Percentiles rank a stretch among this genome's conserved stretches.
These are phyloP conservation scores for Calocybe cyanea DNA, from an alignment of 768 basidiomycete species.

Conservation along the genomic window DNA sequence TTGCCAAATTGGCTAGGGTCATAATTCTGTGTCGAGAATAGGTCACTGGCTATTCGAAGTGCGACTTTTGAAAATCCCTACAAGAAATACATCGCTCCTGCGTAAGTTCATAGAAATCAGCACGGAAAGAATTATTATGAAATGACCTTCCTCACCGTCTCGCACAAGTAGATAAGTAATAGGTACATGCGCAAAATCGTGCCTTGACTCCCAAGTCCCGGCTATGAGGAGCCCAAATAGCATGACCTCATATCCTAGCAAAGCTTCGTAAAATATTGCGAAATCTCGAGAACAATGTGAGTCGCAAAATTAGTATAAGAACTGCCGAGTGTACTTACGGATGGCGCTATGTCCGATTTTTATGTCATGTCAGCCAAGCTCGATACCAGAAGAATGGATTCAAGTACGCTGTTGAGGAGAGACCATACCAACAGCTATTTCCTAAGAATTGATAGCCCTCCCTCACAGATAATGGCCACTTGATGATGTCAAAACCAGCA, in stretches of 20 bases:
- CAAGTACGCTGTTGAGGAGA: constrained; percentile 28
- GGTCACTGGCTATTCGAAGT: neutral
- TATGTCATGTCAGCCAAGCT: neutral
- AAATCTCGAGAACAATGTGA: constrained; percentile 19
- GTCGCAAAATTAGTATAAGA: too few species aligned
- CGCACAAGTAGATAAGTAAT: constrained; percentile 41
- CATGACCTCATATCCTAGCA: constrained; percentile 44
- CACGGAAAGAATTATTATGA: neutral
- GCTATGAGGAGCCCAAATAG: constrained; percentile 44
- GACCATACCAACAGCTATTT: constrained; percentile 32
- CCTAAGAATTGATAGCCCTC: constrained; percentile 19
- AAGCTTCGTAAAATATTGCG: constrained; percentile 45
- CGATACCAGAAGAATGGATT: neutral
- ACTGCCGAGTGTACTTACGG: constrained; percentile 12
- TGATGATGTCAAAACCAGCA: neutral
- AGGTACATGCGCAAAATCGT: constrained; percentile 25
- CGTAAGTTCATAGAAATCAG: neutral
- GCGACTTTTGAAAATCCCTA: constrained; percentile 23
- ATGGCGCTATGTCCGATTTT: constrained; percentile 19
- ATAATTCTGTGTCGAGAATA: constrained; percentile 40
- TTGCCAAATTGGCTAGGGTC: constrained; percentile 47
- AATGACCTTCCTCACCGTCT: constrained; percentile 37
- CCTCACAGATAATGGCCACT: constrained; percentile 43
- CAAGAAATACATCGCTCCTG: constrained; percentile 54
- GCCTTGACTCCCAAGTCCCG: constrained; percentile 37